Evolutionary conservation across 2,329 filamentous ascomycete genomes (phyloP), one percentile per base, ranked within the genome.

Genomic region (Ophiostoma montium): DNA sequence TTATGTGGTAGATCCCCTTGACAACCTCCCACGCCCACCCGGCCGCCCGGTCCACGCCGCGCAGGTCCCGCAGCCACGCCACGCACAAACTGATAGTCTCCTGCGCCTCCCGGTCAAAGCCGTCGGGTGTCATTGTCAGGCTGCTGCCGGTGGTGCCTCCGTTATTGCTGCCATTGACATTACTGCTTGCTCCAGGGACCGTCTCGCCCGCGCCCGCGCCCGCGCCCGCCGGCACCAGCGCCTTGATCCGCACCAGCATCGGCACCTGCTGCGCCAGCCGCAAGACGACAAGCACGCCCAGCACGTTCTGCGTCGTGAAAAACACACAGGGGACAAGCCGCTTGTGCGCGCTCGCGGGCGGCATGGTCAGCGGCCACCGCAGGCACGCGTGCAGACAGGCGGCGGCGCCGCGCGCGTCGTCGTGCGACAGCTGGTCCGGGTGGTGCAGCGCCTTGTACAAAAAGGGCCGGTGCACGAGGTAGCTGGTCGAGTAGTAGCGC

Each of bases 271-370:
- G 66, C 12, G 72, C 72, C 54, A 80, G 64, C 39, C 76, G 71
- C 33, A 81, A 57, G 16, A 81, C 64, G 42, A 81, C 56, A 21
- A 82, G 62, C 21, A 79, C 72, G 3, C 72, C 72, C 41, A 81
- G 66, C 38, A 81, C 67, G 52, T 78, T 78, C 54, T 80, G 76
- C 9, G 75, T 76, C 72, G 77, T 81, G 48, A 76, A 75, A 57
- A 78, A 80, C 1, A 75, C 57, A 50, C 73, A 71, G 1, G 77
- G 76, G 1, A 81, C 63, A 5, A 81, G 65, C 33, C 76, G 65
- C 60, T 81, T 82, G 58, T 71, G 71, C 48, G 70, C 65, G 53
- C 71, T 72, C 1, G 72, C 68, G 0, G 77, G 76, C 8, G 73
- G 71, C 63, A 80, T 70, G 19, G 70, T 67, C 21, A 81, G 65